Evolutionary conservation across 2,329 filamentous ascomycete genomes (phyloP).

Genomic region (Colletotrichum eremochloae): DNA sequence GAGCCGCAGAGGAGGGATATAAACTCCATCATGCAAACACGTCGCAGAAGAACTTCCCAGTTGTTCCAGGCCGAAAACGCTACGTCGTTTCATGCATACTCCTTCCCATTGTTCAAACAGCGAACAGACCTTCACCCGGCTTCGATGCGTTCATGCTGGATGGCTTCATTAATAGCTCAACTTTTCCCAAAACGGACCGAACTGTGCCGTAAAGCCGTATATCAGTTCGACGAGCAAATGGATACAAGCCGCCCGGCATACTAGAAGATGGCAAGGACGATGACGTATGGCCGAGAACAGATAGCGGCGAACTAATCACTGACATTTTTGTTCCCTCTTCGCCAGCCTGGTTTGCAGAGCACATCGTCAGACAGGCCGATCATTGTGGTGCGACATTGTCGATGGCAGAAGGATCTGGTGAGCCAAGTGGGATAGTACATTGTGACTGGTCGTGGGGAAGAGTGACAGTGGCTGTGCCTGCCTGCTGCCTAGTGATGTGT

Average conservation of each 20-base stretch:
- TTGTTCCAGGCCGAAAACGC: not conserved
- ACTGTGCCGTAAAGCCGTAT: not conserved
- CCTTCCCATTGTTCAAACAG: not conserved
- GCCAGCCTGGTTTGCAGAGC: not conserved
- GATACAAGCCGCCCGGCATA: slow-evolving; percentile 1
- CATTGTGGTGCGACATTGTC: not conserved
- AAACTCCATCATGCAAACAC: slow-evolving; percentile 14
- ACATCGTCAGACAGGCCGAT: not conserved
- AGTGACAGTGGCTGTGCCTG: slow-evolving; percentile 34
- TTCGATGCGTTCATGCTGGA: not conserved
- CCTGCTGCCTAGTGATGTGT: slow-evolving; percentile 35
- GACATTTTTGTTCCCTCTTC: not conserved
- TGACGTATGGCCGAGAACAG: not conserved
- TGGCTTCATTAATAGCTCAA: slow-evolving; percentile 6
- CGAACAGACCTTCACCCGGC: not conserved
- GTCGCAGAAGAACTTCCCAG: not conserved
- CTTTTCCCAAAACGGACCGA: not conserved
- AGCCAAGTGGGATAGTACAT: not conserved
- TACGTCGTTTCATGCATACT: slow-evolving; percentile 23
- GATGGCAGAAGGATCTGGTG: slow-evolving; percentile 14
- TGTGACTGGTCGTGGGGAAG: not conserved
- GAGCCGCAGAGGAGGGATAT: not conserved
- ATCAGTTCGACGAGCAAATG: not conserved
- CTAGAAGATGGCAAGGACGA: not conserved
- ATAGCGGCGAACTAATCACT: not conserved